Evolutionary conservation across 805 yeast species (phyloP).

Genomic region (Candida germanica): DNA sequence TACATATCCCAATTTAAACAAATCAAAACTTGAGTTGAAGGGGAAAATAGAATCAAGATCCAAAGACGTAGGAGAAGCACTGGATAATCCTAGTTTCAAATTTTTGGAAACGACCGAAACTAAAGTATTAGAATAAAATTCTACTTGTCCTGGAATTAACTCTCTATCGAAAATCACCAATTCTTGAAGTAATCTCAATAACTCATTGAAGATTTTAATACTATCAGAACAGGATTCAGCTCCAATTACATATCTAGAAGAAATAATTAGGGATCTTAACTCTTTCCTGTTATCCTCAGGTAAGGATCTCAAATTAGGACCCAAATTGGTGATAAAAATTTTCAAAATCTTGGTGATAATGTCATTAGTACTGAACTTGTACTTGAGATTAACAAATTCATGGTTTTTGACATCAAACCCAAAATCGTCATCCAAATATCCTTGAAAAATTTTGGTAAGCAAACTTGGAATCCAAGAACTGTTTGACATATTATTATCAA

Average conservation of each 20-base stretch:
- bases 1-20: slow-evolving; percentile 46
- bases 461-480: slow-evolving; percentile 38
- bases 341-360: slow-evolving; percentile 24
- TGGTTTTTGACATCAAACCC: slow-evolving; percentile 34
- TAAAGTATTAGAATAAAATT: slow-evolving; percentile 26
- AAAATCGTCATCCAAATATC: slow-evolving; percentile 35
- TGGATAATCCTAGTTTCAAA: slow-evolving; percentile 32
- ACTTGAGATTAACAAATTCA: slow-evolving; percentile 32
- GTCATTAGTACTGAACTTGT: slow-evolving; percentile 29
- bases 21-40: slow-evolving; percentile 37
- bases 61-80: slow-evolving; percentile 36
- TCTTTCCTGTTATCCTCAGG: slow-evolving; percentile 16
- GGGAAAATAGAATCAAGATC: slow-evolving; percentile 43
- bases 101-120: slow-evolving; percentile 31
- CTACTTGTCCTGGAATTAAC: slow-evolving; percentile 30
- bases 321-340: slow-evolving; percentile 32
- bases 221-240: slow-evolving; percentile 24
- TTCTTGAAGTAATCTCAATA: slow-evolving; percentile 33
- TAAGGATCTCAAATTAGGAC: slow-evolving; percentile 33
- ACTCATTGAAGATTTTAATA: slow-evolving; percentile 18
- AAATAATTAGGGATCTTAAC: slow-evolving; percentile 25
- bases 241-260: slow-evolving; percentile 33
- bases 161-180: slow-evolving; percentile 37
- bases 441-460: slow-evolving; percentile 22
- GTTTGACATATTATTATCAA: slow-evolving; percentile 50